Evolutionary conservation across 371 early-diverging fungal species (phyloP).

Genomic region (Chytridiales sp.): DNA sequence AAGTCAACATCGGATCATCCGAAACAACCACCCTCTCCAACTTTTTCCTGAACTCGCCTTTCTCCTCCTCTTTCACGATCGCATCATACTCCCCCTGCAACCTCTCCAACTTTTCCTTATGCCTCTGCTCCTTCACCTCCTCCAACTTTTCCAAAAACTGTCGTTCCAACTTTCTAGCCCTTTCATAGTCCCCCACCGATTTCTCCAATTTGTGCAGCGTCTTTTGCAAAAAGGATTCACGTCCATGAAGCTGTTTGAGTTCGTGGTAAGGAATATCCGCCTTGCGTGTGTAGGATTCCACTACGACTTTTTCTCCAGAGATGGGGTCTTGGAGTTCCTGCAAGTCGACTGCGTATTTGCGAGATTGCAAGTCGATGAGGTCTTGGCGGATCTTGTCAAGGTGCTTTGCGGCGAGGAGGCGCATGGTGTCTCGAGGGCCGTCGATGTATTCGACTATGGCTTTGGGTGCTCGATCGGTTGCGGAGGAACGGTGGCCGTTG

Average conservation of each 20-base stretch:
- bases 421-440: constrained; percentile 44
- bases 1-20: not conserved
- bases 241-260: constrained; percentile 22
- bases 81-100: constrained; percentile 19
- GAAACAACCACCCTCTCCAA: not conserved
- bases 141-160: constrained; percentile 10
- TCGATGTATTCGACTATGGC: constrained; percentile 81
- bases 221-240: constrained; percentile 29
- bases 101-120: not conserved
- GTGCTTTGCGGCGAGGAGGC: constrained; percentile 31
- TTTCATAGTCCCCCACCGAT: constrained; percentile 17
- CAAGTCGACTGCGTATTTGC: constrained; percentile 23
- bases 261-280: constrained; percentile 17
- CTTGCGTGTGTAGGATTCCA: constrained; percentile 4
- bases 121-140: constrained; percentile 3
- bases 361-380: constrained; percentile 27
- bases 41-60: not conserved
- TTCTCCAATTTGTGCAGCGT: constrained; percentile 25
- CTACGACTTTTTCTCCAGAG: constrained; percentile 20
- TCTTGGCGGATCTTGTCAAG: constrained; percentile 24
- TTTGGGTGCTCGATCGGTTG: constrained; percentile 86
- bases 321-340: constrained; percentile 37
- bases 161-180: constrained; percentile 26
- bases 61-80: constrained; percentile 1
- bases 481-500: constrained; percentile 65